Base-by-base conservation (phyloP, 768 basidiomycete species). In the Kwoniella newhampshirensis region DNA sequence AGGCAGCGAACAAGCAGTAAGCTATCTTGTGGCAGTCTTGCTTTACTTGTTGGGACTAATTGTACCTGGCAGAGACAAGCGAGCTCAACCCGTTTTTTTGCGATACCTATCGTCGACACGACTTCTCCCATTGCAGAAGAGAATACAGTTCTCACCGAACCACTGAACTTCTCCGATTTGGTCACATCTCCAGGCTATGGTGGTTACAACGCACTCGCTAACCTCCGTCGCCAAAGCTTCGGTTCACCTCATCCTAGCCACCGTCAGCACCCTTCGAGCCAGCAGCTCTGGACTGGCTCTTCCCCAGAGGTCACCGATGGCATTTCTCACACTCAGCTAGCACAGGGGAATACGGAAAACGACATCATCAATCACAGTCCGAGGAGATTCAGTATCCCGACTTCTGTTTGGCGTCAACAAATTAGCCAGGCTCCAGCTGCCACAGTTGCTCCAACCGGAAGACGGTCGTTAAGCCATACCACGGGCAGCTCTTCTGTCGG, bases 101-200 rank as follows among this genome's bases (percentile, higher is more conserved):
- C 37, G 12, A 12, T 12, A 13, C 18, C 1, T 4, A 39, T 39
- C 9, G 0, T 42, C n/a, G 9, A 25, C 30, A n/a, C 13, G 41
- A 15, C 28, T 41, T 32, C 13, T 30, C 15, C 1, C 37, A 12
- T 26, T 12, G 6, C 21, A 2, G 13, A n/a, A 21, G 39, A n/a
- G 18, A 18, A 8, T 28, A 4, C 3, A 35, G 17, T 42, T n/a
- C 41, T 13, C 25, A 23, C 25, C 18, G 55, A 50, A 42, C 47
- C 49, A 20, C 18, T 46, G 37, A 40, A 40, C 6, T 57, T 57
- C 41, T 49, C 55, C 40, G 55, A 57, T 15, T 42, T 49, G 13
- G 23, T 44, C 28, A 28, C 32, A 8, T 48, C 55, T 9, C 55
- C 55, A 32, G 55, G 52, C 9, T 54, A 42, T 28, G 52, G 52